phyloP scores from a whole-genome alignment of 306 rosid species.

The Gastrolobium villosum region DNA sequence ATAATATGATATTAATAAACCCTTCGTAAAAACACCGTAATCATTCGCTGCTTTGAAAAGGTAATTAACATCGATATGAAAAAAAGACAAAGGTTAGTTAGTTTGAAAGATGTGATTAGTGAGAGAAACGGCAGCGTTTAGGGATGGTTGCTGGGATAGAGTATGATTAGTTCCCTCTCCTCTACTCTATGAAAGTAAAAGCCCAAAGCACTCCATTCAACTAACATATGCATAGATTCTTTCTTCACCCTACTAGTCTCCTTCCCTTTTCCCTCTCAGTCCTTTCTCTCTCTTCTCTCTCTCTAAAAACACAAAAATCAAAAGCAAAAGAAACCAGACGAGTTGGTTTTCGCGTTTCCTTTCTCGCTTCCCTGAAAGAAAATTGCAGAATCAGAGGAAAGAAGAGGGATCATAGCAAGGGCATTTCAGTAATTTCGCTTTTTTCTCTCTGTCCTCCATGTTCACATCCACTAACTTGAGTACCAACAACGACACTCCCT shows the following conservation, averaged over 20 bases:
- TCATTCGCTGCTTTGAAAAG: too few relatives aligned
- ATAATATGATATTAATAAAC: too few relatives aligned
- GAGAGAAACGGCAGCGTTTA: constrained; percentile 46
- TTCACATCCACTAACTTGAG: constrained; percentile 55
- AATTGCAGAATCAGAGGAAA: not conserved
- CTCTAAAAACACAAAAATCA: constrained; percentile 20
- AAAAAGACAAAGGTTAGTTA: not conserved
- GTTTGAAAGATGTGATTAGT: constrained; percentile 30
- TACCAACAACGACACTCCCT: constrained; percentile 50
- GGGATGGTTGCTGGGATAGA: not conserved
- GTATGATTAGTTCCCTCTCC: not conserved
- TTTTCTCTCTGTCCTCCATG: constrained; percentile 57
- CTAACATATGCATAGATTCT: constrained; percentile 48
- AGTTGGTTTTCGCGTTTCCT: constrained; percentile 42
- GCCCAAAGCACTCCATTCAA: constrained; percentile 23
- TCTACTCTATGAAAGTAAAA: constrained; percentile 28
- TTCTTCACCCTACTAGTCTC: constrained; percentile 30
- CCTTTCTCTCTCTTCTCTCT: constrained; percentile 37
- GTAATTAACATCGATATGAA: too few relatives aligned
- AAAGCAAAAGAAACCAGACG: constrained; percentile 42
- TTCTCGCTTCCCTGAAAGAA: not conserved
- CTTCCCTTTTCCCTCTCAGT: constrained; percentile 33
- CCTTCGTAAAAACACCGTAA: too few relatives aligned
- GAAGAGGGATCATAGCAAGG: constrained; percentile 22
- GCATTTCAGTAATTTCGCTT: constrained; percentile 49